Conservation (phyloP, 2,329 filamentous ascomycete species). For the Microsporum canis region DNA sequence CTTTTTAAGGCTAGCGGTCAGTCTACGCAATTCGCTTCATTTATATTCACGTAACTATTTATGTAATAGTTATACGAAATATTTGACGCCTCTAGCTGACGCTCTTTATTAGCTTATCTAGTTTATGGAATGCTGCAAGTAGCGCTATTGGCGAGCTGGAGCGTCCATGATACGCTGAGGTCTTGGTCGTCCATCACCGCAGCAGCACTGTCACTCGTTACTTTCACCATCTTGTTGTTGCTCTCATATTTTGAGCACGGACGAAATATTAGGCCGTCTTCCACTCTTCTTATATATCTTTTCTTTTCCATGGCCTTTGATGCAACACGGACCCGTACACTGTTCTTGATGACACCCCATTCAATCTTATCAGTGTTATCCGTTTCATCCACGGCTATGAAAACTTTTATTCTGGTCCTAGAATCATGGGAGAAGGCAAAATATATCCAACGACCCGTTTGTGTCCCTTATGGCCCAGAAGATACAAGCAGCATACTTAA, state of each 20-base stretch:
- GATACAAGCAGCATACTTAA: neutral
- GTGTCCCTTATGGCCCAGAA: neutral
- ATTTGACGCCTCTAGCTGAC: neutral
- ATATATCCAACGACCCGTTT: neutral
- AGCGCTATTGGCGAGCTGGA: neutral
- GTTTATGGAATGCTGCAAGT: neutral
- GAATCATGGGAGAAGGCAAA: neutral
- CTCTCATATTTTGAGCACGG: conserved; percentile 26
- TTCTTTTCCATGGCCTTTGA: conserved; percentile 34
- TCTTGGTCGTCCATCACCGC: neutral
- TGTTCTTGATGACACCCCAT: neutral
- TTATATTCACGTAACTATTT: neutral
- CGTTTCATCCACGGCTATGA: neutral
- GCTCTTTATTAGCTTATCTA: neutral
- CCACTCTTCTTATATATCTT: conserved; percentile 33
- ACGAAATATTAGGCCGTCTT: conserved; percentile 30
- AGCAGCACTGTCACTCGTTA: neutral
- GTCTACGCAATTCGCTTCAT: neutral
- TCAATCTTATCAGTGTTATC: neutral
- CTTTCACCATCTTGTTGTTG: neutral
- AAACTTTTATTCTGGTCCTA: neutral
- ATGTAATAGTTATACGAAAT: neutral
- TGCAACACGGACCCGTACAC: conserved; percentile 27
- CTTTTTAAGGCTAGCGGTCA: neutral
- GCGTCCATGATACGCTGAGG: neutral